phyloP scores from a whole-genome alignment of 1,284 basidiomycete genomes.

The Trichosporon inkin region DNA sequence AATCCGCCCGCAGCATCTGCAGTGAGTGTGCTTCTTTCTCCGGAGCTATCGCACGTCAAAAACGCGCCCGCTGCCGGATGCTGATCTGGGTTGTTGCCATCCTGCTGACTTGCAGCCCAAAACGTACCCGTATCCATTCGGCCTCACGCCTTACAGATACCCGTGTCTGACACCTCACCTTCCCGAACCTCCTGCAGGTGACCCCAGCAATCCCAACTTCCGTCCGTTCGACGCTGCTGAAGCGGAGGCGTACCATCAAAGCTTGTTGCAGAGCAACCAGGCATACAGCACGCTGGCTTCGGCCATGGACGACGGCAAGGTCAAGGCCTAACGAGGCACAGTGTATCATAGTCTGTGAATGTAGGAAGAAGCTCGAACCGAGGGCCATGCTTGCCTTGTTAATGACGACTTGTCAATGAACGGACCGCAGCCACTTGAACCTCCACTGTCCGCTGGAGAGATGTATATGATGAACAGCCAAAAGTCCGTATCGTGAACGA shows the following conservation, averaged over 20 bases:
- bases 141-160: conserved; percentile 38
- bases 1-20: conserved; percentile 2
- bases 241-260: conserved; percentile 1
- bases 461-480: not conserved
- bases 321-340: not conserved
- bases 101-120: not conserved
- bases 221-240: conserved; percentile 28
- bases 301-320: not conserved
- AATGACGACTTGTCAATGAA: not conserved
- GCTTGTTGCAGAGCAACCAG: not conserved
- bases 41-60: too few species aligned
- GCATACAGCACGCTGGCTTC: conserved; percentile 5
- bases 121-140: conserved; percentile 31
- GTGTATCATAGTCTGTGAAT: not conserved
- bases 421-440: not conserved
- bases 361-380: not conserved
- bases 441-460: not conserved
- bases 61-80: too few species aligned
- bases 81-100: too few species aligned
- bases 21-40: not conserved
- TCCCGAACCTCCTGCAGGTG: conserved; percentile 32
- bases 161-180: conserved; percentile 29
- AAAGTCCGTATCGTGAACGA: not conserved
- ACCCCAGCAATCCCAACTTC: conserved; percentile 32
- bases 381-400: not conserved